A percentile compares a stretch with the other conserved stretches of the same genome.
Conservation (phyloP, 1,139 yeast species). For the Magnusiomyces sp. region DNA sequence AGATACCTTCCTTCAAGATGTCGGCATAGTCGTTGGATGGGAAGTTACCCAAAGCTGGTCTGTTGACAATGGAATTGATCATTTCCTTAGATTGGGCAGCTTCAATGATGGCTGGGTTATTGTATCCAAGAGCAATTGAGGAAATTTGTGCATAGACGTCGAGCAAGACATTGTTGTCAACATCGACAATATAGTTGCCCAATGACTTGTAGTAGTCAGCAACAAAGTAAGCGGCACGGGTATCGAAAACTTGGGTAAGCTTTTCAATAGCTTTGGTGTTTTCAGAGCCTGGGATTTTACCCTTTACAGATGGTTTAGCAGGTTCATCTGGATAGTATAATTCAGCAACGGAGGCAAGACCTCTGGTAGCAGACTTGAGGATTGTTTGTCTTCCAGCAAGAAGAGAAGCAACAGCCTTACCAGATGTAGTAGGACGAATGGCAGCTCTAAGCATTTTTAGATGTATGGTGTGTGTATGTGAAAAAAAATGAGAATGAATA, state of each 20-base stretch:
- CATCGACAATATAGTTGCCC: conserved; percentile 67
- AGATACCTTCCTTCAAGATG: conserved; percentile 46
- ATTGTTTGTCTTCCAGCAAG: not conserved
- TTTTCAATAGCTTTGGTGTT: conserved; percentile 40
- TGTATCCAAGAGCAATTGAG: conserved; percentile 71
- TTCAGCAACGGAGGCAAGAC: conserved; percentile 26
- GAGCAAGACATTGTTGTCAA: conserved; percentile 57
- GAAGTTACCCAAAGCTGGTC: conserved; percentile 74
- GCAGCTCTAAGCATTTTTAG: no score
- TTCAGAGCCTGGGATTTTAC: conserved; percentile 55
- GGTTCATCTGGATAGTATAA: conserved; percentile 54
- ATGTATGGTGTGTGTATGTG: no score
- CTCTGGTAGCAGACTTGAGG: conserved; percentile 9
- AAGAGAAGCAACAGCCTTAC: conserved; percentile 14
- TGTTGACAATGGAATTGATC: conserved; percentile 59
- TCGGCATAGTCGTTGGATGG: conserved; percentile 56
- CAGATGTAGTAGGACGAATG: no score
- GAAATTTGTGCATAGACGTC: conserved; percentile 76
- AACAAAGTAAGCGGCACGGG: conserved; percentile 58
- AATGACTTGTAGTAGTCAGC: conserved; percentile 59
- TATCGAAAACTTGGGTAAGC: conserved; percentile 51
- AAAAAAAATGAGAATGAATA: no score
- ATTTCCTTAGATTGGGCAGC: conserved; percentile 57
- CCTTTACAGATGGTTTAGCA: conserved; percentile 45
- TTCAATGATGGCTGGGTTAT: conserved; percentile 58